These are phyloP conservation scores for Davidsoniella virescens DNA, from an alignment of 2,329 filamentous ascomycete species.

Conservation along the genomic window DNA sequence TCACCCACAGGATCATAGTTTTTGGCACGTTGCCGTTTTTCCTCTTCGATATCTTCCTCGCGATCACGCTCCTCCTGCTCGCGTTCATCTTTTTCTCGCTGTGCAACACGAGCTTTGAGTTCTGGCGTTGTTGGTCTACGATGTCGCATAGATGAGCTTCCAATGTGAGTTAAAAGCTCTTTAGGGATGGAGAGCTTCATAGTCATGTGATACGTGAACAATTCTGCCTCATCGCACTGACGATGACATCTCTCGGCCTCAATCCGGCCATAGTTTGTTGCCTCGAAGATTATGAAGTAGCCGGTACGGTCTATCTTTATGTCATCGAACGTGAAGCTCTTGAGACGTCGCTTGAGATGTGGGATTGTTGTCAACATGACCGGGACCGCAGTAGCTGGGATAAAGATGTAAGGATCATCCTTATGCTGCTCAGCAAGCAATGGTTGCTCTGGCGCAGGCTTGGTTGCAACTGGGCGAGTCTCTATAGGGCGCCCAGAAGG, in stretches of 20 bases:
- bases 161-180: slow-evolving; percentile 14
- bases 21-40: slow-evolving; percentile 73
- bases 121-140: slow-evolving; percentile 10
- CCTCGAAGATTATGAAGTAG: slow-evolving; percentile 83
- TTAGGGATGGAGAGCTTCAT: slow-evolving; percentile 53
- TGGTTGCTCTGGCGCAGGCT: slow-evolving; percentile 43
- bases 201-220: slow-evolving; percentile 84
- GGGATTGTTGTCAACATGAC: slow-evolving; percentile 71
- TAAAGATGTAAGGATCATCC: slow-evolving; percentile 76
- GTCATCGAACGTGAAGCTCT: slow-evolving; percentile 64
- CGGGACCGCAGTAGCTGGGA: slow-evolving; percentile 73
- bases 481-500: slow-evolving; percentile 47
- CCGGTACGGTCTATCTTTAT: slow-evolving; percentile 72
- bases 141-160: slow-evolving; percentile 8
- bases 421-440: slow-evolving; percentile 55
- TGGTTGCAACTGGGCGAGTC: slow-evolving; percentile 49
- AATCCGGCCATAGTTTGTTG: slow-evolving; percentile 56
- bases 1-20: slow-evolving; percentile 83
- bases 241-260: slow-evolving; percentile 70
- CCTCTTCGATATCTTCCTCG: slow-evolving; percentile 70
- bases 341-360: slow-evolving; percentile 80
- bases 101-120: slow-evolving; percentile 20
- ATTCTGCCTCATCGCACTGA: slow-evolving; percentile 60
- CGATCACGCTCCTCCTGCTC: slow-evolving; percentile 54
- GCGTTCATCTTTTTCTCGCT: slow-evolving; percentile 46